Base-by-base conservation (phyloP, 2,329 filamentous ascomycete species). In the Aspergillus hiratsukae region DNA sequence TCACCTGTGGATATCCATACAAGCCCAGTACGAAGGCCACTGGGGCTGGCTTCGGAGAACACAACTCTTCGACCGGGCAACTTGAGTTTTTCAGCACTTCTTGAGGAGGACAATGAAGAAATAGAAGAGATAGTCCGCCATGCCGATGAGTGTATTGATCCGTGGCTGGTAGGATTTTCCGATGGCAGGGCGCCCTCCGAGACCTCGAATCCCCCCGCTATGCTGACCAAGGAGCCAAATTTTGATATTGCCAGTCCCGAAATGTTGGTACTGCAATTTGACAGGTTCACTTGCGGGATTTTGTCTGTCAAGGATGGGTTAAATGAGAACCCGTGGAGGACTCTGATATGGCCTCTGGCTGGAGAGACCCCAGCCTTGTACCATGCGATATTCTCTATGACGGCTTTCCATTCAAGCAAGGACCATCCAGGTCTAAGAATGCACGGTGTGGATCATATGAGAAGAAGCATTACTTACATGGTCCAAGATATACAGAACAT, bases 251-350 rank as follows among this genome's bases (percentile, higher is more conserved):
- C 75, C 40, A 84, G 83, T 54, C 78, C 81, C 9, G 86, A 88
- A 60, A 83, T 84, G 76, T 73, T 89, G 23, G 81, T 84, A 51
- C 69, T 83, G 51, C 80, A 84, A 27, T 89, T 87, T 64, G 83
- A 88, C 64, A 80, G 78, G 61, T 76, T 86, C 55, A 89, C 87
- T 0, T 89, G 87, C 66, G 86, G 86, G 3, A 87, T 90, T 50
- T 75, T 89, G 21, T 89, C 87, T 0, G 79, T 89, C 52, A 89
- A 88, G 66, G 86, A 89, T 68, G 87, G 86, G 0, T 79, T 81
- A 6, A 82, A 79, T 1, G 87, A 89, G 63, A 90, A 89, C 65
- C 87, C 87, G 2, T 90, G 87, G 87, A 80, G 86, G 28, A 88
- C 82, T 5, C 75, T 87, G 48, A 77, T 90, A n/a, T 88, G 86